A percentile compares a stretch with the other conserved stretches of the same genome.
Conservation (phyloP, 2,329 filamentous ascomycete genomes). For the Fusarium concolor region DNA sequence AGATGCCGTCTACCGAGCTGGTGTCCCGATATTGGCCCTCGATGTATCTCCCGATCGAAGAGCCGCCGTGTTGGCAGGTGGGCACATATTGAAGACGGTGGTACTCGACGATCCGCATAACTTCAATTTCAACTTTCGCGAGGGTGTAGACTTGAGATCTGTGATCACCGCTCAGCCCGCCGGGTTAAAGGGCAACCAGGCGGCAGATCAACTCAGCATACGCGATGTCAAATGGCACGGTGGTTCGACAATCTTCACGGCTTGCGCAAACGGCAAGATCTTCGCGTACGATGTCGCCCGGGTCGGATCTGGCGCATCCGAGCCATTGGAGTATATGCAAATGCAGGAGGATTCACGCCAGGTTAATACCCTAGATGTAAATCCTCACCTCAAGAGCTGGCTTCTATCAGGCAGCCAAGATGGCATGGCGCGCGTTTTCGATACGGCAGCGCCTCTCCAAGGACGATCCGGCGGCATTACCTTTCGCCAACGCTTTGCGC, state of each 20-base stretch:
- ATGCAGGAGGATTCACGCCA: constrained; percentile 71
- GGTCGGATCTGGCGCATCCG: constrained; percentile 56
- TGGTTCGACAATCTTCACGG: constrained; percentile 69
- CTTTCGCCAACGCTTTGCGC: constrained; percentile 61
- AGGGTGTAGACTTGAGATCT: constrained; percentile 69
- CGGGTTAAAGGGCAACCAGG: constrained; percentile 54
- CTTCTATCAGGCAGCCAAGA: constrained; percentile 73
- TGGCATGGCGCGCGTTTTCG: constrained; percentile 71
- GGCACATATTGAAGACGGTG: constrained; percentile 70
- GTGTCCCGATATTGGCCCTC: constrained; percentile 66
- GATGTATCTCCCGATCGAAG: constrained; percentile 69
- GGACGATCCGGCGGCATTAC: constrained; percentile 62
- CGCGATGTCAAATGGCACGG: constrained; percentile 71
- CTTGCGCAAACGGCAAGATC: constrained; percentile 72
- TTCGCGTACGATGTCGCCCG: constrained; percentile 71
- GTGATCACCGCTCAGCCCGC: constrained; percentile 62
- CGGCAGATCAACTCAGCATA: constrained; percentile 70
- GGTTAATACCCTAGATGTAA: constrained; percentile 72
- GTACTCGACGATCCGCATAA: constrained; percentile 60
- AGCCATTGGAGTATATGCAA: constrained; percentile 66
- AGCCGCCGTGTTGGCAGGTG: constrained; percentile 67
- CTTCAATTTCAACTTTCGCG: constrained; percentile 59
- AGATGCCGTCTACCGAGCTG: constrained; percentile 63
- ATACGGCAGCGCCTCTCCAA: constrained; percentile 63
- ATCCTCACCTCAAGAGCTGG: constrained; percentile 68